These are phyloP conservation scores for Nigrograna mackinnonii DNA, from an alignment of 2,329 filamentous ascomycete species.

Conservation along the genomic window DNA sequence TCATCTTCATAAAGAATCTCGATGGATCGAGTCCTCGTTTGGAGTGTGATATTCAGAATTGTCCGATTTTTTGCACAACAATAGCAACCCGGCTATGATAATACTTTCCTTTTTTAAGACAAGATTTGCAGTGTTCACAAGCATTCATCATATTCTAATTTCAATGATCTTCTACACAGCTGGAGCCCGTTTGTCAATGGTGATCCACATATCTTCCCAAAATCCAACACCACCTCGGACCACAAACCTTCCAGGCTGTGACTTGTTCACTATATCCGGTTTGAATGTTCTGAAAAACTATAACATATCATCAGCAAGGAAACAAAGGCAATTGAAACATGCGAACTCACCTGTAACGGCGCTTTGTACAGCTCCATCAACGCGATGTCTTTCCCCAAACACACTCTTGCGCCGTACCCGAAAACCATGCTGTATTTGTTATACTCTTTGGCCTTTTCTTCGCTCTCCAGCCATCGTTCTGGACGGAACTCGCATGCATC, in stretches of 20 bases:
- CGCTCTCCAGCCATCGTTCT: slow-evolving; percentile 35
- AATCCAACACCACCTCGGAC: slow-evolving; percentile 49
- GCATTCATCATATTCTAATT: no score
- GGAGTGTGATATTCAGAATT: no score
- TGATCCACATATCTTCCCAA: slow-evolving; percentile 47
- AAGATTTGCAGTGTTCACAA: no score
- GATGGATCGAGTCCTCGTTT: no score
- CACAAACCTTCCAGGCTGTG: no score
- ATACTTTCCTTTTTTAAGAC: no score
- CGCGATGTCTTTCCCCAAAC: slow-evolving; percentile 48
- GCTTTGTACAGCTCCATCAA: slow-evolving; percentile 19
- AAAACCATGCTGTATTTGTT: slow-evolving; percentile 55
- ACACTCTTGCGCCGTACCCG: slow-evolving; percentile 54
- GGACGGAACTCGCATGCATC: slow-evolving; percentile 31
- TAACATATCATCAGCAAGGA: slow-evolving; percentile 5
- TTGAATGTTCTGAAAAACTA: slow-evolving; percentile 48
- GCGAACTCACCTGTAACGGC: slow-evolving; percentile 23
- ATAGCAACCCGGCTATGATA: no score
- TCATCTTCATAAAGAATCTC: no score
- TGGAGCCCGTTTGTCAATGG: slow-evolving; percentile 29
- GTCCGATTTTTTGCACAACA: no score
- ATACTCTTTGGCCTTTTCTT: slow-evolving; percentile 45
- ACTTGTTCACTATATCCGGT: slow-evolving; percentile 30
- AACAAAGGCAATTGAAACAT: not conserved
- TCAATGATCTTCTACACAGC: no score